Percentiles rank a stretch among this genome's conserved stretches.
Evolutionary conservation across 2,329 filamentous ascomycete species (phyloP).

Genomic region (Amphichorda felina): DNA sequence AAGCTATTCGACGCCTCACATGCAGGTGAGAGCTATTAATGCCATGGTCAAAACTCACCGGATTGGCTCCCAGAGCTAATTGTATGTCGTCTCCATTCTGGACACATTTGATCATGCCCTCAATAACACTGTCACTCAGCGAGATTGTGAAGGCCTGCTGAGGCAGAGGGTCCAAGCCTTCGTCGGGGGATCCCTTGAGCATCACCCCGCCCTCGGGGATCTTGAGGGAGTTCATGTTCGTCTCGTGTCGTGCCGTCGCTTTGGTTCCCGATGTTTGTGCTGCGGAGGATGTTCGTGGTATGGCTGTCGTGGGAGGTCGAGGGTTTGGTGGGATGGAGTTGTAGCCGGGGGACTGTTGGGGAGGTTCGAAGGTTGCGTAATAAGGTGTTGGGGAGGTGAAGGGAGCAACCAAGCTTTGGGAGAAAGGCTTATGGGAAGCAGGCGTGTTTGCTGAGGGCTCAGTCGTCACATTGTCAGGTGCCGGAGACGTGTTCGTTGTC

Average conservation of each 20-base stretch:
- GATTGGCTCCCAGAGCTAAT: constrained; percentile 43
- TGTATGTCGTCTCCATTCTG: constrained; percentile 44
- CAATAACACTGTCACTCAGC: constrained; percentile 45
- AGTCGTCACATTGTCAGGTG: constrained; percentile 2
- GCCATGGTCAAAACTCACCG: constrained; percentile 35
- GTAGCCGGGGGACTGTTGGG: background rate
- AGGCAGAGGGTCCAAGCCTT: constrained; percentile 26
- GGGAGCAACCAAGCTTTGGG: constrained; percentile 1
- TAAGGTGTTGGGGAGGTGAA: background rate
- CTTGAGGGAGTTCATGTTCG: constrained; percentile 40
- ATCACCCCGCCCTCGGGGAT: constrained; percentile 46
- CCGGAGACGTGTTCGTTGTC: background rate
- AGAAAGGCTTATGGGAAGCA: constrained; percentile 1
- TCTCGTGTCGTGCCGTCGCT: background rate
- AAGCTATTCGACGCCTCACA: background rate
- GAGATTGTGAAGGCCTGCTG: constrained; percentile 45
- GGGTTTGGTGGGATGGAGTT: background rate
- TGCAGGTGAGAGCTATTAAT: background rate
- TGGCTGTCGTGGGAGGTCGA: background rate
- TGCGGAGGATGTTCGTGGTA: background rate
- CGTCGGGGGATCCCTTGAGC: constrained; percentile 37
- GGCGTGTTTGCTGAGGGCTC: background rate
- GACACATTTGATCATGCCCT: constrained; percentile 49
- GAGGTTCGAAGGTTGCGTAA: background rate
- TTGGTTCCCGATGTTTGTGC: background rate